Conservation (phyloP, 2,329 filamentous ascomycete genomes). For the Knoxdaviesia proteae region DNA sequence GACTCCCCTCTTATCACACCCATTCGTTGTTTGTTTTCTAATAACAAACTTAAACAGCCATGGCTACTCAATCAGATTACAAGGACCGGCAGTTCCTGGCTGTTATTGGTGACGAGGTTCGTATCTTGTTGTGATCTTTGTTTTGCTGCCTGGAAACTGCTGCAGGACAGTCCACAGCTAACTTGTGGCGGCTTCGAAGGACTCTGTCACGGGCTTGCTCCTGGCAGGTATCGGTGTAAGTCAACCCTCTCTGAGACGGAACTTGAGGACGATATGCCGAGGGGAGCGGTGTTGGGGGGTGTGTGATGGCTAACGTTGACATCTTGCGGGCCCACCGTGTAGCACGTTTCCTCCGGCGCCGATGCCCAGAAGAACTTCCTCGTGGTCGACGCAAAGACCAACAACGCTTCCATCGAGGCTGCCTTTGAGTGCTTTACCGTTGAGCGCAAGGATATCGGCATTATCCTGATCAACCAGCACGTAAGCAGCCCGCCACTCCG, state of each 20-base stretch:
- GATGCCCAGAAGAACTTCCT: constrained; percentile 95
- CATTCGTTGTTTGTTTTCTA: no score
- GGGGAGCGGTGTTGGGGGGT: no score
- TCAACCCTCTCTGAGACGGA: constrained; percentile 3
- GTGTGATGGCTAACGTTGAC: no score
- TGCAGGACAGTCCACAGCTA: no score
- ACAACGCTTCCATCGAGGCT: constrained; percentile 67
- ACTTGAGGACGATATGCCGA: no score
- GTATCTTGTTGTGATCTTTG: constrained; percentile 2
- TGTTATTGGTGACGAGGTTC: constrained; percentile 90
- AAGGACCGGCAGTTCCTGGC: constrained; percentile 90
- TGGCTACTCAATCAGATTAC: constrained; percentile 35
- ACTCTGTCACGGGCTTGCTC: constrained; percentile 86
- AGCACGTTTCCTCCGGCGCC: constrained; percentile 82
- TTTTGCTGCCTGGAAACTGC: no score
- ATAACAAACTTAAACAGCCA: constrained; percentile 9
- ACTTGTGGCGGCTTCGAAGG: constrained; percentile 29
- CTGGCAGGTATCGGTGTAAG: constrained; percentile 83
- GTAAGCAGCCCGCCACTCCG: constrained; percentile 26
- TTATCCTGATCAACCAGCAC: constrained; percentile 94
- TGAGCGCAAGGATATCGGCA: constrained; percentile 88
- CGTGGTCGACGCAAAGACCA: constrained; percentile 86
- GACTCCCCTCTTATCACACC: no score
- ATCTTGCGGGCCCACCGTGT: background rate
- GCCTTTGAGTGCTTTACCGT: constrained; percentile 79